Evolutionary conservation across 495 filamentous ascomycete genomes (phyloP), one percentile per base, ranked within the genome.

Genomic region (Penicillium waksmanii): DNA sequence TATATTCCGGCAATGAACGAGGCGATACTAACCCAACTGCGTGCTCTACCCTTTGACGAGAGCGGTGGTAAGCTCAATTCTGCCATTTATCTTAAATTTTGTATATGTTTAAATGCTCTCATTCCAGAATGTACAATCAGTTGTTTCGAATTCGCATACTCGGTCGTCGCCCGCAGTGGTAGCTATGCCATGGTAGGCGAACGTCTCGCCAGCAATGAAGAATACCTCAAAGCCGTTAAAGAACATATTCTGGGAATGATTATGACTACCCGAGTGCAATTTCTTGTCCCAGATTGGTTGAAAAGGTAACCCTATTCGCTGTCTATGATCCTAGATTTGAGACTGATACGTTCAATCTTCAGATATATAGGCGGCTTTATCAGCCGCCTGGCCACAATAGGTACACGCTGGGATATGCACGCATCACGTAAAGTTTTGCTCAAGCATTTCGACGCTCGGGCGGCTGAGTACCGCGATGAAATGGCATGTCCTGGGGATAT

Each of bases 161-260:
- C 67, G 10, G 51, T 69, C 12, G 67, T 69, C 2, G 67, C 64
- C 18, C 64, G 64, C 35, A 69, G 64, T 43, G 67, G 67, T 0
- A 67, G 67, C 35, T 63, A 62, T 40, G 55, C 64, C 33, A 55
- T 69, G 35, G 64, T 67, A 25, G 67, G 67, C 17, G 52, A 56
- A 11, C 64, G 59, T 6, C 61, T 69, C 23, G 58, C 64, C 2
- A 58, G 57, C 15, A 31, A 69, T 31, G 67, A 67, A 10, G 67
- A 67, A 18, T 69, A 69, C 35, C 43, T 69, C 0, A 51, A 63
- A n/a, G 67, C 67, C 9, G 61, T 64, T 9, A 69, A 69, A 21
- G 64, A 65, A 11, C 67, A 69, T 48, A 69, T 69, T 0, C 56
- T 69, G 11, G 64, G 67, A 3, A 69, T 69, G 67, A 67, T 69